These are phyloP conservation scores for Pseudopithomyces maydicus DNA, from an alignment of 2,329 filamentous ascomycete species.

Conservation along the genomic window DNA sequence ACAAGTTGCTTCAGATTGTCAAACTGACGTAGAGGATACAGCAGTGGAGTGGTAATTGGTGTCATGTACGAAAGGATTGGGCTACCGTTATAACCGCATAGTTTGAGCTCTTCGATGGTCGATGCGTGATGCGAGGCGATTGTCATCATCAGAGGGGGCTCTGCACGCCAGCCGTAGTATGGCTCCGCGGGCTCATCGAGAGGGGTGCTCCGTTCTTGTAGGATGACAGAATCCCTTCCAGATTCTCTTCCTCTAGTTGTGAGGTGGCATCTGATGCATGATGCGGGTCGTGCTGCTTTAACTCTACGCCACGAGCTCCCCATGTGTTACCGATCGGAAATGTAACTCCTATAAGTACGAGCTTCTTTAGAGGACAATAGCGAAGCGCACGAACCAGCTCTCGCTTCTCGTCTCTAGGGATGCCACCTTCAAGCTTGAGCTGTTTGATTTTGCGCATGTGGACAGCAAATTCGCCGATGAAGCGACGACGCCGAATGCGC, in stretches of 20 bases:
- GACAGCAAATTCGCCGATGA: conserved; percentile 51
- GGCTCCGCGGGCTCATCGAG: conserved; percentile 31
- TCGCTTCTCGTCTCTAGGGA: conserved; percentile 54
- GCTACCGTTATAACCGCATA: conserved; percentile 54
- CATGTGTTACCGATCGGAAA: conserved; percentile 53
- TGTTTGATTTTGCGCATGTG: conserved; percentile 48
- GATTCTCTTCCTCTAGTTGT: conserved; percentile 37
- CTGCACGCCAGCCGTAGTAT: conserved; percentile 47
- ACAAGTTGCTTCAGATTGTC: conserved; percentile 49
- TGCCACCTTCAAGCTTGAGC: conserved; percentile 54
- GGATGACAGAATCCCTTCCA: conserved; percentile 27
- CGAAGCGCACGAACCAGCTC: conserved; percentile 51
- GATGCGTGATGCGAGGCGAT: conserved; percentile 48
- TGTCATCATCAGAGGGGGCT: conserved; percentile 48
- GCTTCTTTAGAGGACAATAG: conserved; percentile 48
- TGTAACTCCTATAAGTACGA: conserved; percentile 52
- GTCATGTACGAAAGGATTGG: conserved; percentile 47
- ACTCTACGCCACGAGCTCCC: conserved; percentile 43
- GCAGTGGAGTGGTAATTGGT: conserved; percentile 44
- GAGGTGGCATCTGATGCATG: conserved; percentile 22
- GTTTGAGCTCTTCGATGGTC: conserved; percentile 52
- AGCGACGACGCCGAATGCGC: conserved; percentile 37
- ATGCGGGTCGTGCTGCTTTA: conserved; percentile 35
- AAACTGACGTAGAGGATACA: conserved; percentile 48
- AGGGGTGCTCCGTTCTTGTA: conserved; percentile 25